Base-by-base conservation (phyloP, 768 basidiomycete species). In the Lactarius psammicola region DNA sequence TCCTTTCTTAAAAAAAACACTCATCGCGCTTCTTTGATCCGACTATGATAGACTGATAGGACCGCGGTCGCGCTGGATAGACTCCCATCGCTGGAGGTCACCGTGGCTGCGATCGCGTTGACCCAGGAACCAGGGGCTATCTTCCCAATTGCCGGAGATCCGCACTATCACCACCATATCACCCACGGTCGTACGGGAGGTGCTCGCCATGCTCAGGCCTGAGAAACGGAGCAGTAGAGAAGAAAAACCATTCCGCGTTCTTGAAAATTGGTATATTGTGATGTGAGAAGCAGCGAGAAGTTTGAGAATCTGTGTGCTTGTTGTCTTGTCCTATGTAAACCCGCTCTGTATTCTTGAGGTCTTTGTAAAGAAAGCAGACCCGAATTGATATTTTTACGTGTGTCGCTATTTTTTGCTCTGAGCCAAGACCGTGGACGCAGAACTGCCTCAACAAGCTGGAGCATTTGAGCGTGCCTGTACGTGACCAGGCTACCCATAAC, bases 1-100 rank as follows among this genome's bases (percentile, higher is more conserved):
- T 30, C 78, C 79, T 31, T 82, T 79, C 68, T 72, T 82, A 5
- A 1, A 26, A 13, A 4, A 38, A 40, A 13, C 6, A 23, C 49
- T 23, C 9, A 38, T 61, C 5, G 36, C 57, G 2, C 55, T 10
- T 40, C 31, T 53, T 8, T 38, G 28, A 31, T n/a, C n/a, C n/a
- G 8, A 2, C 38, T 1, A n/a, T 33, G 28, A 13, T 15, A 68
- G 66, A 18, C 7, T 13, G 56, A 69, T 55, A 46, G 62, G 42
- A 28, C 26, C 7, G 62, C 34, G 2, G 51, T 68, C 20, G 53
- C 40, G 3, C 0, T 40, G 7, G 28, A 44, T 28, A 56, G 38
- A 31, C 58, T 69, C 44, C 49, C 59, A 3, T 69, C 68, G 18
- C 51, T 69, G 33, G 68, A 69, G 62, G 59, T 69, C 56, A 53